Base-by-base conservation (phyloP, 345 rosid species). In the Excoecaria cochinchinensis region DNA sequence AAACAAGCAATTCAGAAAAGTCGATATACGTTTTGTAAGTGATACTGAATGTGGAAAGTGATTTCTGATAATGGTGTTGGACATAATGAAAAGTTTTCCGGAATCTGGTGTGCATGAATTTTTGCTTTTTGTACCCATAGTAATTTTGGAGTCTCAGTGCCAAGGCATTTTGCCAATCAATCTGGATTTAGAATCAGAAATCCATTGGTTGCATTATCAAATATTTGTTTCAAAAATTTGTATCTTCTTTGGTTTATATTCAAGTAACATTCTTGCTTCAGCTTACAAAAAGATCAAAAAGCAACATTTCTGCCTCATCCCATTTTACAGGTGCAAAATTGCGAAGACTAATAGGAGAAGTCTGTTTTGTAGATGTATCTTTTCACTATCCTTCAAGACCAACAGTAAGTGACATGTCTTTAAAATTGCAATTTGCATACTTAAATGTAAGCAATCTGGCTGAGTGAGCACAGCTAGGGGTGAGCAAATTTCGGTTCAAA, bases 341-440 rank as follows among this genome's bases (percentile, higher is more conserved):
- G 80, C 92, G 85, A 59, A 85, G 82, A 83, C 82, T 88, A 78
- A 73, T 76, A 73, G 97, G 97, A 67, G 84, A 71, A 68, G 73
- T 93, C 19, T 86, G 88, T 74, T 91, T 93, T 60, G 81, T 78
- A 58, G 74, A 91, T 78, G 89, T 90, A 17, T 88, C 95, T 44
- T 93, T 93, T 73, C 74, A 67, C 73, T 93, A 93, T 82, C 81
- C 93, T 76, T 87, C 92, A 69, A 87, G 98, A 82, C 82, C 63
- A 70, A 87, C 65, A 84, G 97, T 91, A 90, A 69, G 79, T 63
- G n/a, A 13, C 22, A 69, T 52, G 15, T 69, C 44, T 36, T 4
- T 52, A 12, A 39, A 52, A 57, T 53, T 17, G 12, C 61, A 36
- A 52, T 19, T 67, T 50, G 1, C 58, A 14, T 50, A 8, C 22